Percentiles rank a stretch among this genome's conserved stretches.
phyloP scores from a whole-genome alignment of 2,329 filamentous ascomycete species.

The Aspergillus costaricaensis region DNA sequence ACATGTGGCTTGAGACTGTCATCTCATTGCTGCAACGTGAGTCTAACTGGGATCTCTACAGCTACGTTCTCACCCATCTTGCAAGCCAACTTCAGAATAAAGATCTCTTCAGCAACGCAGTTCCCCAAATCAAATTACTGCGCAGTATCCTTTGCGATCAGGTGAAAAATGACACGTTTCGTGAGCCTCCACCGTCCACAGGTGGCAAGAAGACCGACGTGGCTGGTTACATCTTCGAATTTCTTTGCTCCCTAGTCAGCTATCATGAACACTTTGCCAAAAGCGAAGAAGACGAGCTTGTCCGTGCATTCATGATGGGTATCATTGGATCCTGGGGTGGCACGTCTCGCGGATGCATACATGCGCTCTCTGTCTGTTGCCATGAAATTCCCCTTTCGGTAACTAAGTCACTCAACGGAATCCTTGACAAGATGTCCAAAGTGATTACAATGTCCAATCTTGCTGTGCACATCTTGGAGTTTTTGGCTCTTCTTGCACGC shows the following conservation, averaged over 20 bases:
- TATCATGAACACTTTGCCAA: slow-evolving; percentile 86
- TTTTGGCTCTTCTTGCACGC: slow-evolving; percentile 84
- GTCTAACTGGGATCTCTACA: slow-evolving; percentile 88
- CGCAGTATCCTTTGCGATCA: slow-evolving; percentile 79
- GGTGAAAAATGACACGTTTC: slow-evolving; percentile 73
- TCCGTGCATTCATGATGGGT: slow-evolving; percentile 81
- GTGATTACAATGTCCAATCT: slow-evolving; percentile 93
- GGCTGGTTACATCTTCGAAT: slow-evolving; percentile 83
- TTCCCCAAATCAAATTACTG: slow-evolving; percentile 73
- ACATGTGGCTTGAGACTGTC: slow-evolving; percentile 74
- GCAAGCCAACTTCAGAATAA: slow-evolving; percentile 89
- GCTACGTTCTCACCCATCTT: slow-evolving; percentile 82
- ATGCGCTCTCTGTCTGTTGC: slow-evolving; percentile 91
- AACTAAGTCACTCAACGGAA: slow-evolving; percentile 79
- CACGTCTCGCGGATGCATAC: slow-evolving; percentile 89
- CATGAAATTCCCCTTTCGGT: slow-evolving; percentile 89
- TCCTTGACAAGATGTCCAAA: slow-evolving; percentile 90
- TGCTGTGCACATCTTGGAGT: slow-evolving; percentile 93
- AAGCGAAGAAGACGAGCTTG: slow-evolving; percentile 84
- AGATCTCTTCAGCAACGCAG: slow-evolving; percentile 73
- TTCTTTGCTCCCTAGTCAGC: slow-evolving; percentile 82
- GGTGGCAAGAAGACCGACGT: slow-evolving; percentile 85
- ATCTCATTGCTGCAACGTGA: slow-evolving; percentile 72
- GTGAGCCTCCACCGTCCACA: slow-evolving; percentile 76
- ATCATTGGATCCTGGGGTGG: slow-evolving; percentile 76